Percentiles rank a stretch among this genome's conserved stretches.
These are phyloP conservation scores for Globisporangium alternatum DNA, from an alignment of 352 stramenopile species.

Conservation along the genomic window DNA sequence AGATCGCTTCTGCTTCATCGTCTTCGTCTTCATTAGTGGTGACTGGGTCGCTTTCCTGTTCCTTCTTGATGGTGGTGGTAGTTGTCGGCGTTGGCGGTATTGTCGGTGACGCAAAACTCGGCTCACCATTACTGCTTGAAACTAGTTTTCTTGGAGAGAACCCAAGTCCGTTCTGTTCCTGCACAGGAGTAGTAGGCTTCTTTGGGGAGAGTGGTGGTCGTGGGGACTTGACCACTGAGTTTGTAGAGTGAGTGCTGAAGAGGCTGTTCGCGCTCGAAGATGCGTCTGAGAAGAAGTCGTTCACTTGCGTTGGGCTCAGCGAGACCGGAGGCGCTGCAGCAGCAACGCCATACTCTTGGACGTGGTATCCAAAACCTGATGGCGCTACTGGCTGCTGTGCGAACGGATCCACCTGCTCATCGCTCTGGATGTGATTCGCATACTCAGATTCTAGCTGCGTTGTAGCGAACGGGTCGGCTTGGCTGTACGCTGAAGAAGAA, in stretches of 20 bases:
- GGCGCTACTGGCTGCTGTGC: background rate
- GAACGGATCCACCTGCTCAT: slow-evolving; percentile 8
- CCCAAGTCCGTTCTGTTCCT: background rate
- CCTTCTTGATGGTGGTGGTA: background rate
- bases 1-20: slow-evolving; percentile 1
- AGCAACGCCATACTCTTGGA: background rate
- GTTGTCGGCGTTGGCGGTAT: background rate
- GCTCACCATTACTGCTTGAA: slow-evolving; percentile 12
- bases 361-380: slow-evolving; percentile 1
- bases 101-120: slow-evolving; percentile 25
- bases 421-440: background rate
- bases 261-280: slow-evolving; percentile 35
- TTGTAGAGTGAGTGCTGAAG: slow-evolving; percentile 23
- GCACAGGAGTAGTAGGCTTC: background rate
- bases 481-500: background rate
- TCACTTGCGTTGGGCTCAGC: slow-evolving; percentile 23
- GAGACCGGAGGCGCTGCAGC: background rate
- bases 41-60: slow-evolving; percentile 11
- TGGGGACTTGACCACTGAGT: background rate
- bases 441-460: slow-evolving; percentile 5
- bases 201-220: background rate
- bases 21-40: slow-evolving; percentile 7
- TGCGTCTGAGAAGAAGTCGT: slow-evolving; percentile 32
- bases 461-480: slow-evolving; percentile 18
- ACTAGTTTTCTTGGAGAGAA: slow-evolving; percentile 3